These are phyloP conservation scores for Diaporthe aspalathi DNA, from an alignment of 2,329 filamentous ascomycete species.

Conservation along the genomic window DNA sequence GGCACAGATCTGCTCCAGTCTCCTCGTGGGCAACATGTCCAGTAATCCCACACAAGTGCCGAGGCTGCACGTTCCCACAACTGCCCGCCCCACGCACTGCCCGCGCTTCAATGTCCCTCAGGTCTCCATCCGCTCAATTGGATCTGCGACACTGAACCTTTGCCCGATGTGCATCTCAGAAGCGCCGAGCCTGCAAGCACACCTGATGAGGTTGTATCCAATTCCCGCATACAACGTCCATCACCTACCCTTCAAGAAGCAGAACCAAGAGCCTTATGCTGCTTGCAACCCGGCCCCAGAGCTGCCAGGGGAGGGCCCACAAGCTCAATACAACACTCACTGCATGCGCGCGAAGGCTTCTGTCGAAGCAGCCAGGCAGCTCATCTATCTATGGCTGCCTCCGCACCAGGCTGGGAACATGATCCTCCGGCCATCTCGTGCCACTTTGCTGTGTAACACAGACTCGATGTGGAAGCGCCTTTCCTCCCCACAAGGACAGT, in stretches of 20 bases:
- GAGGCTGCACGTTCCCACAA: slow-evolving; percentile 17
- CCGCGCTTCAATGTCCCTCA: slow-evolving; percentile 23
- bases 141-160: slow-evolving; percentile 16
- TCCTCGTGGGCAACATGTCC: slow-evolving; percentile 5
- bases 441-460: background rate
- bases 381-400: background rate
- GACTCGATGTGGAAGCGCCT: background rate
- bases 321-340: background rate
- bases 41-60: slow-evolving; percentile 13
- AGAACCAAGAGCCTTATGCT: background rate
- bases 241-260: background rate
- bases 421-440: background rate
- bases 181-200: slow-evolving; percentile 12
- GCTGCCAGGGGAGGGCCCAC: background rate
- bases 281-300: slow-evolving; percentile 8
- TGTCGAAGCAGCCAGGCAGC: background rate
- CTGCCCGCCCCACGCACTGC: slow-evolving; percentile 6
- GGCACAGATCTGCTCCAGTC: slow-evolving; percentile 17
- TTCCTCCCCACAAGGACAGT: background rate
- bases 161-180: background rate
- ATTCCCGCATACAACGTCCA: slow-evolving; percentile 7
- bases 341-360: background rate
- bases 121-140: slow-evolving; percentile 14
- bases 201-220: slow-evolving; percentile 14
- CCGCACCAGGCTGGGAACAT: background rate